Evolutionary conservation across 2,329 filamentous ascomycete species (phyloP), one percentile per base, ranked within the genome.

Genomic region (Cryoendolithus antarcticus): DNA sequence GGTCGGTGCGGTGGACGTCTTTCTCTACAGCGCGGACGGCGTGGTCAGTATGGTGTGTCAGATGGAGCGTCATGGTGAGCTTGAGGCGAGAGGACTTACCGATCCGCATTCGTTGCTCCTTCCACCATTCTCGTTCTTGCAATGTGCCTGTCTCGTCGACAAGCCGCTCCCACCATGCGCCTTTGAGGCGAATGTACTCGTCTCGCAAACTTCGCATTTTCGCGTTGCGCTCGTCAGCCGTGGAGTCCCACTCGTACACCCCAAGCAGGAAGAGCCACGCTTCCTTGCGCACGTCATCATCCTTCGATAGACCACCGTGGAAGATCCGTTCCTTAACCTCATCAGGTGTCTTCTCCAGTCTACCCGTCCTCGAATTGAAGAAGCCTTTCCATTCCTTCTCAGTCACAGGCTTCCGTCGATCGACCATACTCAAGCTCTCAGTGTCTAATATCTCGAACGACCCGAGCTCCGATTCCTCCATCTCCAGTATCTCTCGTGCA

Each of bases 251-350:
- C 2, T 89, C 80, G 54, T 93, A 83, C 0, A 98, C 82, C 1
- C 85, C 91, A 0, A 98, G 72, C 10, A 98, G 63, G 61, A 93
- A 98, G 1, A 95, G 70, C 91, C 91, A 98, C 0, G 89, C 91
- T 59, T 96, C 88, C 62, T 96, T 96, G 35, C 93, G 72, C 3
- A 94, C 88, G 0, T 88, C 88, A 51, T 96, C 89, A 10, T 94
- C 82, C 0, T 83, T 66, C 55, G 93, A 80, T 1, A 98, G 67
- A 0, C 91, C 91, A 21, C 91, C 91, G 55, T 96, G 91, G 59
- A 96, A 98, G 40, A 98, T 75, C n/a, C 91, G 75, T 57, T 96
- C 89, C 60, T 96, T 98, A 47, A 93, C 86, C 58, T 98, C 91
- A 49, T 95, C 86, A 3, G 80, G 70, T 0, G 88, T 96, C 34